phyloP scores from a whole-genome alignment of 2,329 filamentous ascomycete species.

The Aphanocladium album region DNA sequence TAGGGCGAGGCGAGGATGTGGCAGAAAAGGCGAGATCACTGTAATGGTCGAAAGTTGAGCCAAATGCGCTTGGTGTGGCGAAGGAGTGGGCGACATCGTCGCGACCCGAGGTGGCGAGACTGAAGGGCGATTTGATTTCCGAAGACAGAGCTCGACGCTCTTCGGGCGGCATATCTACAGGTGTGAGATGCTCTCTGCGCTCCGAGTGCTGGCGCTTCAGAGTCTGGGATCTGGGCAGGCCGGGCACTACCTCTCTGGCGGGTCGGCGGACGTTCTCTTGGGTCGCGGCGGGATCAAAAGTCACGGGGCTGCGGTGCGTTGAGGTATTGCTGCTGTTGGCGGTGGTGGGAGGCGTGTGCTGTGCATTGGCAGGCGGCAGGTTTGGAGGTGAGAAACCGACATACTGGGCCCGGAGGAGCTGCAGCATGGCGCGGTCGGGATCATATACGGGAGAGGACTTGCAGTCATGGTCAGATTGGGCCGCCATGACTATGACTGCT shows the following conservation, averaged over 20 bases:
- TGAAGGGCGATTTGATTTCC: slow-evolving; percentile 31
- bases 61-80: slow-evolving; percentile 3
- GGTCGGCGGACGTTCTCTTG: slow-evolving; percentile 20
- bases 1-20: not conserved
- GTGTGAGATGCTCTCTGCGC: slow-evolving; percentile 65
- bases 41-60: not conserved
- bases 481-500: slow-evolving; percentile 1
- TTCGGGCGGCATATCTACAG: slow-evolving; percentile 55
- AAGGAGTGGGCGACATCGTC: slow-evolving; percentile 4
- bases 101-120: not conserved
- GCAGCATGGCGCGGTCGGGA: slow-evolving; percentile 6
- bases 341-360: not conserved
- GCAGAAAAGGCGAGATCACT: slow-evolving; percentile 6
- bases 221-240: slow-evolving; percentile 69
- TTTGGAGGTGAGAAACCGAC: not conserved
- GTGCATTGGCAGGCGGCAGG: too few species aligned
- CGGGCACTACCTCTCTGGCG: slow-evolving; percentile 59
- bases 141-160: slow-evolving; percentile 69
- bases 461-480: slow-evolving; percentile 5
- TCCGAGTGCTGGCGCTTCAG: slow-evolving; percentile 83
- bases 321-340: slow-evolving; percentile 37
- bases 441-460: not conserved
- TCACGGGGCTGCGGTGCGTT: slow-evolving; percentile 11
- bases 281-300: not conserved
- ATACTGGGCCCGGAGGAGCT: not conserved